Percentiles rank a stretch among this genome's conserved stretches.
These are phyloP conservation scores for Metschnikowia chrysomelidarum DNA, from an alignment of 805 yeast genomes.

Conservation along the genomic window DNA sequence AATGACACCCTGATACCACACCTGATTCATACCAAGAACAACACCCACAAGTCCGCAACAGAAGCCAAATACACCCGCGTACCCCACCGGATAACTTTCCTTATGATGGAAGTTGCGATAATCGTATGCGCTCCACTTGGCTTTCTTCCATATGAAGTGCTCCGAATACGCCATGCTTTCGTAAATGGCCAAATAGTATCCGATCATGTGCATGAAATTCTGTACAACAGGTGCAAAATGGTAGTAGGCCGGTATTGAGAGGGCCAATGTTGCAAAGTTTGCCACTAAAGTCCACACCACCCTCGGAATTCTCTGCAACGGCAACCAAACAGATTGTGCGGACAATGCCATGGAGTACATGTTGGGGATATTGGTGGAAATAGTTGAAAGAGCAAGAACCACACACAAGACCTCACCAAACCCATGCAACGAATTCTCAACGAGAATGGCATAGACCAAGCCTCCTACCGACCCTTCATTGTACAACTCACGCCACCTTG, in stretches of 20 bases:
- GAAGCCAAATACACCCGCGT: conserved; percentile 78
- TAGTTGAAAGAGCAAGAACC: conserved; percentile 79
- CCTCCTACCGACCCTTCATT: conserved; percentile 69
- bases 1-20: conserved; percentile 76
- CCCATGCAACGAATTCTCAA: conserved; percentile 76
- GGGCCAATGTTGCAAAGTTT: conserved; percentile 74
- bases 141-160: conserved; percentile 75
- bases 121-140: conserved; percentile 58
- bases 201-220: conserved; percentile 88
- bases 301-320: conserved; percentile 75
- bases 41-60: conserved; percentile 84
- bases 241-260: conserved; percentile 87
- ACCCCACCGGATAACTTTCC: conserved; percentile 65
- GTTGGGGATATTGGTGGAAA: conserved; percentile 90
- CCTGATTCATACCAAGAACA: conserved; percentile 83
- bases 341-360: conserved; percentile 88
- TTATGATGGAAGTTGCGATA: conserved; percentile 59
- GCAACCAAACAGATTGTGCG: conserved; percentile 81
- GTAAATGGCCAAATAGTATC: conserved; percentile 87
- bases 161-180: conserved; percentile 73
- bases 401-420: conserved; percentile 92
- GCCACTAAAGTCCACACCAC: conserved; percentile 77
- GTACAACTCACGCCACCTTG: conserved; percentile 51
- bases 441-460: conserved; percentile 73
- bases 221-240: conserved; percentile 68